Conservation (phyloP, 2,329 filamentous ascomycete genomes). For the Cladobotryum mycophilum region DNA sequence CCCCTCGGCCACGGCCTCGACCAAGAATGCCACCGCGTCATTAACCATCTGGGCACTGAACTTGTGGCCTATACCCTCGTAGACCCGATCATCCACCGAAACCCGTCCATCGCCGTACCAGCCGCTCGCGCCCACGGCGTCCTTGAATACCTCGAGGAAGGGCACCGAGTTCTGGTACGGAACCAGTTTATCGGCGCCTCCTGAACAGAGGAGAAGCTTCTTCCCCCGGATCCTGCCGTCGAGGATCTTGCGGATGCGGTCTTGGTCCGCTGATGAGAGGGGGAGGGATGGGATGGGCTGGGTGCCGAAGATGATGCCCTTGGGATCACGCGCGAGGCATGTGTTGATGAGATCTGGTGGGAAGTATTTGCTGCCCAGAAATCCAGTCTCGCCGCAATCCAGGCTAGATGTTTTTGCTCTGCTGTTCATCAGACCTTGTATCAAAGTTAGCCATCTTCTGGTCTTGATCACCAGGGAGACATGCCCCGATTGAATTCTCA, state of each 20-base stretch:
- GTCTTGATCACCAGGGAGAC: not conserved
- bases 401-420: slow-evolving; percentile 63
- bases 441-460: not conserved
- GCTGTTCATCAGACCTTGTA: slow-evolving; percentile 62
- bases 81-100: slow-evolving; percentile 59
- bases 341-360: slow-evolving; percentile 60
- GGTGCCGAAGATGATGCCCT: slow-evolving; percentile 61
- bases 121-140: slow-evolving; percentile 36
- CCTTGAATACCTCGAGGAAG: slow-evolving; percentile 57
- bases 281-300: slow-evolving; percentile 27
- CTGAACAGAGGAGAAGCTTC: slow-evolving; percentile 58
- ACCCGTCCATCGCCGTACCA: slow-evolving; percentile 54
- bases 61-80: slow-evolving; percentile 62
- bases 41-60: slow-evolving; percentile 61
- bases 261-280: slow-evolving; percentile 32
- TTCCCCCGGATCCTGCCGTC: slow-evolving; percentile 52
- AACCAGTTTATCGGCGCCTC: slow-evolving; percentile 64
- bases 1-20: slow-evolving; percentile 36
- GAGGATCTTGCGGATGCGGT: slow-evolving; percentile 39
- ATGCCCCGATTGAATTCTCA: slow-evolving; percentile 26
- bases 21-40: slow-evolving; percentile 60
- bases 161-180: slow-evolving; percentile 56
- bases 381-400: slow-evolving; percentile 50
- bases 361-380: slow-evolving; percentile 74
- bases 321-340: slow-evolving; percentile 65